Conservation (phyloP, 805 yeast genomes). For the Hanseniaspora meyeri region DNA sequence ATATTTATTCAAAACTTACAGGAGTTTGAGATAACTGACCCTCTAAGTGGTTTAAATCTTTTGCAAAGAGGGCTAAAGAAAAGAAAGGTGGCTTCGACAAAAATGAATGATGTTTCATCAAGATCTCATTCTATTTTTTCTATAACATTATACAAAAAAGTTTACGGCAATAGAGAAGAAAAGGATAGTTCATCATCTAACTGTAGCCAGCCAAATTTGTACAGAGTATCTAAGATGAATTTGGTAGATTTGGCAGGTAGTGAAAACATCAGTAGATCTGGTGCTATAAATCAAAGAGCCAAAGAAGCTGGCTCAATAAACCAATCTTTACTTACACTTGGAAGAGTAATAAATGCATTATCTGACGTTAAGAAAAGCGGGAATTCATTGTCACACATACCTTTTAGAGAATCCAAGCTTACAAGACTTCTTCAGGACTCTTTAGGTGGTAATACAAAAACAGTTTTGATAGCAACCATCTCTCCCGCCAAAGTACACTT, state of each 20-base stretch:
- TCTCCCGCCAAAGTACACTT: slow-evolving; percentile 67
- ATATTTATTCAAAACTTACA: slow-evolving; percentile 53
- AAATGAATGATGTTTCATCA: slow-evolving; percentile 59
- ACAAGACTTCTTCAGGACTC: slow-evolving; percentile 68
- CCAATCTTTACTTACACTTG: slow-evolving; percentile 74
- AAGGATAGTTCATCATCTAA: slow-evolving; percentile 14
- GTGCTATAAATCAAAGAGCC: slow-evolving; percentile 75
- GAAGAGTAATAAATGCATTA: slow-evolving; percentile 70
- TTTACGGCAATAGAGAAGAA: not conserved
- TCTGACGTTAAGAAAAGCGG: slow-evolving; percentile 39
- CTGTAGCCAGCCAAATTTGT: slow-evolving; percentile 32
- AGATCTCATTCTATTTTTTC: slow-evolving; percentile 71
- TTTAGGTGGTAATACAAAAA: slow-evolving; percentile 77
- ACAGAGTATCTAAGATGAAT: slow-evolving; percentile 59
- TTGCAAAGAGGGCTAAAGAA: slow-evolving; percentile 45
- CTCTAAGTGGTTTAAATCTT: slow-evolving; percentile 44
- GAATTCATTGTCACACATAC: slow-evolving; percentile 42
- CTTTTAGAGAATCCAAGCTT: slow-evolving; percentile 72
- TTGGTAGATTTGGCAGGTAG: slow-evolving; percentile 92
- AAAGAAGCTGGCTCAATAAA: slow-evolving; percentile 90
- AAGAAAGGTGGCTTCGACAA: slow-evolving; percentile 60
- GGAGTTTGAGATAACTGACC: slow-evolving; percentile 44
- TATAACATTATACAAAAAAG: slow-evolving; percentile 41
- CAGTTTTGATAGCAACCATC: slow-evolving; percentile 75
- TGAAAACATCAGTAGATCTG: slow-evolving; percentile 77